A percentile compares a stretch with the other conserved stretches of the same genome.
Conservation (phyloP, 1,284 basidiomycete genomes). For the Tilletia indica region DNA sequence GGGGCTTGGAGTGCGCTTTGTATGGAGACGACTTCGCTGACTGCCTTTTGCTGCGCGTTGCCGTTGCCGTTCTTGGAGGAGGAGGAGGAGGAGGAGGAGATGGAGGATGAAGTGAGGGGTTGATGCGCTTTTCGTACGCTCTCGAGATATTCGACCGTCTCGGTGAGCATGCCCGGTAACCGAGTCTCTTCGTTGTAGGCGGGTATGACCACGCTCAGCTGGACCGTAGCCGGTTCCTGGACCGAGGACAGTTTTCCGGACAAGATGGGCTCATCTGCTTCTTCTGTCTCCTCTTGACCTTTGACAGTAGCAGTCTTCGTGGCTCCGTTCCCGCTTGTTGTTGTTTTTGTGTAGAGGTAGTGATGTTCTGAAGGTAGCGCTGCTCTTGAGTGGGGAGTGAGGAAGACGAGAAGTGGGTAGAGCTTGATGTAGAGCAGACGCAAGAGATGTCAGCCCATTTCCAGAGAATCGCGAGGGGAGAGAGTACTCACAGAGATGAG, state of each 20-base stretch:
- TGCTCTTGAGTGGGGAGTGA: conserved; percentile 8
- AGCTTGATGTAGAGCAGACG: not conserved
- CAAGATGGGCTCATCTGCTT: not conserved
- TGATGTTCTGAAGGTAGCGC: conserved; percentile 8
- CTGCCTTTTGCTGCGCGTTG: not conserved
- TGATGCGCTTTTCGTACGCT: not conserved
- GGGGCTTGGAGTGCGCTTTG: not conserved
- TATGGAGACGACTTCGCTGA: no score
- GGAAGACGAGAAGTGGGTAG: conserved; percentile 13
- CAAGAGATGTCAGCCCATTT: not conserved
- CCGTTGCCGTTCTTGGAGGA: conserved; percentile 22
- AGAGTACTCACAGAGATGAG: conserved; percentile 13
- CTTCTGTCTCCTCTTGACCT: not conserved
- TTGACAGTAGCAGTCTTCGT: not conserved
- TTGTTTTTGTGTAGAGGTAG: conserved; percentile 5
- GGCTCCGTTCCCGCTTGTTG: not conserved
- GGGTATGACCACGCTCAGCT: conserved; percentile 76
- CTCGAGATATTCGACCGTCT: conserved; percentile 63
- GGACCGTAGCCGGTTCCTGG: conserved; percentile 59
- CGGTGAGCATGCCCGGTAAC: conserved; percentile 75
- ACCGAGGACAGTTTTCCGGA: conserved; percentile 30
- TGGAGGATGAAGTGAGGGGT: not conserved
- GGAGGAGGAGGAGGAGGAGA: not conserved
- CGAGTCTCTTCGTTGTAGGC: conserved; percentile 83
- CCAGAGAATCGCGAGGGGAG: not conserved